A percentile compares a stretch with the other conserved stretches of the same genome.
Evolutionary conservation across 1,284 basidiomycete genomes (phyloP).

Genomic region (Apiotrichum porosum): DNA sequence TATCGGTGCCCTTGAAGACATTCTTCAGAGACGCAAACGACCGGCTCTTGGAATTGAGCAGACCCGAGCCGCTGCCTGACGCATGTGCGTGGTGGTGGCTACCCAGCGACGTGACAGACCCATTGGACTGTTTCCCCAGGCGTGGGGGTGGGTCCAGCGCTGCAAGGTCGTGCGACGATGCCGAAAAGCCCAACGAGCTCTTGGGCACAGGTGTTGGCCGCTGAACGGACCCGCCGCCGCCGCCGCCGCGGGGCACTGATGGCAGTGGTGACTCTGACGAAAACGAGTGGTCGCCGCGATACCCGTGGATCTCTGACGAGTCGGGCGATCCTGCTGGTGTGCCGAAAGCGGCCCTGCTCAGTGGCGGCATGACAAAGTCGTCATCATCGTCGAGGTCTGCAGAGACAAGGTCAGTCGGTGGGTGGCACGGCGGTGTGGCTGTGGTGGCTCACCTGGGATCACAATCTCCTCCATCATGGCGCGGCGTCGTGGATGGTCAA

Average conservation of each 20-base stretch:
- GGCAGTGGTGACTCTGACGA: no score
- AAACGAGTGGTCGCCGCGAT: background rate
- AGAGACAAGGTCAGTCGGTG: no score
- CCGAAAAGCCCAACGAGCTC: constrained; percentile 3
- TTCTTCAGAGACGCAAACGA: constrained; percentile 80
- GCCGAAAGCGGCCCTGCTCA: constrained; percentile 24
- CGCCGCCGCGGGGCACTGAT: background rate
- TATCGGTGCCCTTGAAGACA: constrained; percentile 62
- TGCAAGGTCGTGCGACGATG: constrained; percentile 10
- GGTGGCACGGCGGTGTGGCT: no score
- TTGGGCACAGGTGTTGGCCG: background rate
- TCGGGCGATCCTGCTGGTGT: constrained; percentile 23
- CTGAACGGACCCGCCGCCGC: background rate
- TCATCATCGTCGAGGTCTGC: constrained; percentile 45
- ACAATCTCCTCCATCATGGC: constrained; percentile 36
- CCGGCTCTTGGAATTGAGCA: constrained; percentile 60
- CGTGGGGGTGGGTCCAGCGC: constrained; percentile 4
- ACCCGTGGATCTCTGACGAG: constrained; percentile 23
- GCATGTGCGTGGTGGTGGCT: background rate
- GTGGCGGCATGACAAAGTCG: constrained; percentile 32
- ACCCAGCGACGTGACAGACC: constrained; percentile 49
- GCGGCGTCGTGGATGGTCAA: background rate
- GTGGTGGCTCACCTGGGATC: constrained; percentile 36
- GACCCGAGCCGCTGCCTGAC: constrained; percentile 13
- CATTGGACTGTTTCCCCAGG: constrained; percentile 42